phyloP scores from a whole-genome alignment of 441 rosid species.

The Syzygium malaccense region DNA sequence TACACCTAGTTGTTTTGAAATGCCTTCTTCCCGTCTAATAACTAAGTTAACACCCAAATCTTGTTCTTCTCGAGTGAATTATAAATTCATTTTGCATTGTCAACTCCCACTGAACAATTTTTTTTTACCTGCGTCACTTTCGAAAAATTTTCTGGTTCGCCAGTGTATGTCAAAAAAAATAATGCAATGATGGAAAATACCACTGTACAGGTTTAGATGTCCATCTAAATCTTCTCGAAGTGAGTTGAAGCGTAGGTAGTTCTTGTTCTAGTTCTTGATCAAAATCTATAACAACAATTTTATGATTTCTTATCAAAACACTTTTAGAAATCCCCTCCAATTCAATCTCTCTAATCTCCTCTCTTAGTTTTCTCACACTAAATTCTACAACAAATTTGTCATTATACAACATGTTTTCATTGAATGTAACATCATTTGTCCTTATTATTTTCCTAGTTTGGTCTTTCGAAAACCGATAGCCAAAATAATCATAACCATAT shows the following conservation, averaged over 20 bases:
- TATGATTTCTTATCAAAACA: not conserved
- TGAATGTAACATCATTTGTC: not conserved
- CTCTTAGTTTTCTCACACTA: not conserved
- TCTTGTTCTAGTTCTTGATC: not conserved
- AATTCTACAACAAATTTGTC: not conserved
- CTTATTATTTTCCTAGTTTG: not conserved
- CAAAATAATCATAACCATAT: not conserved
- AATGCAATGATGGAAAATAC: not conserved
- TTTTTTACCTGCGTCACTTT: not conserved
- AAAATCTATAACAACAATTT: not conserved
- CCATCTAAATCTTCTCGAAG: not conserved
- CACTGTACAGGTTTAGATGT: not conserved
- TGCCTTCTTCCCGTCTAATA: not conserved
- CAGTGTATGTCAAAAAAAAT: not conserved
- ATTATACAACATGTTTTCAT: not conserved
- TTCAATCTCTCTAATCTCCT: not conserved
- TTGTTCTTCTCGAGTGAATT: not conserved
- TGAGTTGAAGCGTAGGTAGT: not conserved
- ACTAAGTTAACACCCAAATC: not conserved
- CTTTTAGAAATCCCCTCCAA: not conserved
- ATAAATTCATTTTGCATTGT: no score
- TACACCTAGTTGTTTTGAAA: not conserved
- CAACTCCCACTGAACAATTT: not conserved
- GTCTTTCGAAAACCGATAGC: not conserved
- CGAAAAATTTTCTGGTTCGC: not conserved